Conservation (phyloP, 2,329 filamentous ascomycete species). For the Xylariaceae sp. region DNA sequence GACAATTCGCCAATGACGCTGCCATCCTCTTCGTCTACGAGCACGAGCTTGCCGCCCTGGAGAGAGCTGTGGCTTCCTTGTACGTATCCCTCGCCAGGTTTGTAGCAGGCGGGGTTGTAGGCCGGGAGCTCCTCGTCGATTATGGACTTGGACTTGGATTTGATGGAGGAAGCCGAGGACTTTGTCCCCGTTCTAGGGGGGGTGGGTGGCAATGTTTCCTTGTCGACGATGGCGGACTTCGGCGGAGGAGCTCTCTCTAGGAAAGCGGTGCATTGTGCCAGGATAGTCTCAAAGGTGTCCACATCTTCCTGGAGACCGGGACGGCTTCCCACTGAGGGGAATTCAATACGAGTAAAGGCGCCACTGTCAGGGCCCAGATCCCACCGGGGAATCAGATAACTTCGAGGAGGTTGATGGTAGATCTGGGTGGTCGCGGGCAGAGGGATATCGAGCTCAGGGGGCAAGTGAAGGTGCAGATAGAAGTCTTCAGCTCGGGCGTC, state of each 20-base stretch:
- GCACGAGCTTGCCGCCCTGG: slow-evolving; percentile 73
- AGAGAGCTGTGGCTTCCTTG: slow-evolving; percentile 53
- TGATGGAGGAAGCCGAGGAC: slow-evolving; percentile 32
- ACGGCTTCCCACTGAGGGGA: slow-evolving; percentile 67
- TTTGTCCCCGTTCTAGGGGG: slow-evolving; percentile 21
- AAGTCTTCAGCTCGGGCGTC: slow-evolving; percentile 75
- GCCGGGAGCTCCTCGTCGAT: slow-evolving; percentile 45
- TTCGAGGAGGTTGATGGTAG: slow-evolving; percentile 88
- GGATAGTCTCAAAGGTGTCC: slow-evolving; percentile 94
- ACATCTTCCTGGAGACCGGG: slow-evolving; percentile 81
- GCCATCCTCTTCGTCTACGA: slow-evolving; percentile 93
- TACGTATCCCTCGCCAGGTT: slow-evolving; percentile 72
- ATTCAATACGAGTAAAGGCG: slow-evolving; percentile 89
- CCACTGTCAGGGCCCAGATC: slow-evolving; percentile 83
- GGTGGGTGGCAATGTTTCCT: slow-evolving; percentile 23
- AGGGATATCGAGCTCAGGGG: slow-evolving; percentile 88
- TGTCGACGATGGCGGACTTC: slow-evolving; percentile 32
- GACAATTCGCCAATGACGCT: slow-evolving; percentile 89
- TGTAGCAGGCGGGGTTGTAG: slow-evolving; percentile 80
- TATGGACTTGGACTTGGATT: slow-evolving; percentile 39
- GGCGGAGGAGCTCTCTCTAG: slow-evolving; percentile 74
- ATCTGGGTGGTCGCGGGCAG: slow-evolving; percentile 94
- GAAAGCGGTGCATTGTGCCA: slow-evolving; percentile 96
- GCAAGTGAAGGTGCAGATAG: slow-evolving; percentile 91
- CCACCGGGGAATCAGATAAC: slow-evolving; percentile 94